Evolutionary conservation across 2,329 filamentous ascomycete genomes (phyloP), one percentile per base, ranked within the genome.

Genomic region (Aurifilum marmelostoma): DNA sequence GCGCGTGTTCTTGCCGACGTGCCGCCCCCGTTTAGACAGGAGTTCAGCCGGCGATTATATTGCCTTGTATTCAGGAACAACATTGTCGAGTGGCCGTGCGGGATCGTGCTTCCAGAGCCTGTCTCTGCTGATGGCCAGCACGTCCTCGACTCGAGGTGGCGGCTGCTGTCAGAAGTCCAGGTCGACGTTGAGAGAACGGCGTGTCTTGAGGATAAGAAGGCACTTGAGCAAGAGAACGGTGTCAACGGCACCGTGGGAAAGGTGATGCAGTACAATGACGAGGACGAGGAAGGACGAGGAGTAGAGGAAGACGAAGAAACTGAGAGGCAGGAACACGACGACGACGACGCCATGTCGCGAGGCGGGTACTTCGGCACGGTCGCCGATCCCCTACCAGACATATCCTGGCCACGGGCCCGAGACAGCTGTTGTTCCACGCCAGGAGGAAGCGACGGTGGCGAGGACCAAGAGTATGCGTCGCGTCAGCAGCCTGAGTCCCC

Each of bases 11-110:
- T 63, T 14, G 24, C 66, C 12, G 66, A 54, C 9, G 18, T 71
- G 18, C 66, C 66, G 12, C 16, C 3, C 43, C n/a, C 29, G 60
- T 65, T 71, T 29, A 67, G 61, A 47, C 67, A 47, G 54, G 69
- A 65, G 47, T 69, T 67, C 61, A 65, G 64, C 65, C 56, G 69
- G 41, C 63, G 69, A 24, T 50, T 69, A 47, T 69, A 69, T 47
- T 27, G 43, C 34, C 62, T 71, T 12, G 52, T 71, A n/a, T 67
- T 71, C 67, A 61, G 34, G 37, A 63, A 39, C 56, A 32, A n/a
- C 8, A 61, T 71, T 27, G 63, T 69, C 14, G 69, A 69, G 52
- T 69, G 69, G 69, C 69, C 69, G 16, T 12, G 37, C 14, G 67
- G 59, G 37, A 71, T 71, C 27, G 60, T 32, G 4, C 59, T 50